Conservation (phyloP, 768 basidiomycete species). For the Hydnum rufescens region DNA sequence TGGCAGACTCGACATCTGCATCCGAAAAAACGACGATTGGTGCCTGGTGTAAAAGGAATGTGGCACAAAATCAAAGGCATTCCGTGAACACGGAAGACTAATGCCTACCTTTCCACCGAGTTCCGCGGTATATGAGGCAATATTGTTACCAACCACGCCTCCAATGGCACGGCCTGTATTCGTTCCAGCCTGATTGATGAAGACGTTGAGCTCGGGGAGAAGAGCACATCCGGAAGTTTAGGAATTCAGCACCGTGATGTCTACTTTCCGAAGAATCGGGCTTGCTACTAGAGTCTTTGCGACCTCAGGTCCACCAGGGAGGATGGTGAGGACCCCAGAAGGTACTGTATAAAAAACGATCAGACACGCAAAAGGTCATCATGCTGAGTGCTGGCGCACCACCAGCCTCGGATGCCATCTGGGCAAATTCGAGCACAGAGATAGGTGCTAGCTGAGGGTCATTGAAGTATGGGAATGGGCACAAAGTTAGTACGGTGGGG, state of each 20-base stretch:
- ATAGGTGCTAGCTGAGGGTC: constrained; percentile 45
- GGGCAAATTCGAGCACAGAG: constrained; percentile 56
- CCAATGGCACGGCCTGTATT: constrained; percentile 57
- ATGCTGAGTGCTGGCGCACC: constrained; percentile 22
- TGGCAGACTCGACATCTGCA: constrained; percentile 49
- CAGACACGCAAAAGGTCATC: not conserved
- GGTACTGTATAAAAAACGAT: constrained; percentile 34
- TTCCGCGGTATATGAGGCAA: constrained; percentile 63
- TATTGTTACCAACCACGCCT: constrained; percentile 48
- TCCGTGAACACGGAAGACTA: not conserved
- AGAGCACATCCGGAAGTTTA: not conserved
- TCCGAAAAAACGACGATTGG: constrained; percentile 67
- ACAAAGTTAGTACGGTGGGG: constrained; percentile 6
- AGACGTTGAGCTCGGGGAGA: not conserved
- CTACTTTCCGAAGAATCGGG: constrained; percentile 55
- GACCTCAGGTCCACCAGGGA: constrained; percentile 49
- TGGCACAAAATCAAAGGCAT: not conserved
- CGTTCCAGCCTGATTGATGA: constrained; percentile 72
- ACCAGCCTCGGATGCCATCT: constrained; percentile 43
- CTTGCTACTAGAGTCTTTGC: constrained; percentile 47
- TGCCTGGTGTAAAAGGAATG: constrained; percentile 34
- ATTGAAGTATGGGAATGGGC: constrained; percentile 1
- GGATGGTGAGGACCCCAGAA: constrained; percentile 44
- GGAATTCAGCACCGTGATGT: constrained; percentile 43
- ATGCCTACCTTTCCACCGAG: constrained; percentile 63